A percentile compares a stretch with the other conserved stretches of the same genome.
These are phyloP conservation scores for Neophaeococcomyces aloes DNA, from an alignment of 2,329 filamentous ascomycete genomes.

Conservation along the genomic window DNA sequence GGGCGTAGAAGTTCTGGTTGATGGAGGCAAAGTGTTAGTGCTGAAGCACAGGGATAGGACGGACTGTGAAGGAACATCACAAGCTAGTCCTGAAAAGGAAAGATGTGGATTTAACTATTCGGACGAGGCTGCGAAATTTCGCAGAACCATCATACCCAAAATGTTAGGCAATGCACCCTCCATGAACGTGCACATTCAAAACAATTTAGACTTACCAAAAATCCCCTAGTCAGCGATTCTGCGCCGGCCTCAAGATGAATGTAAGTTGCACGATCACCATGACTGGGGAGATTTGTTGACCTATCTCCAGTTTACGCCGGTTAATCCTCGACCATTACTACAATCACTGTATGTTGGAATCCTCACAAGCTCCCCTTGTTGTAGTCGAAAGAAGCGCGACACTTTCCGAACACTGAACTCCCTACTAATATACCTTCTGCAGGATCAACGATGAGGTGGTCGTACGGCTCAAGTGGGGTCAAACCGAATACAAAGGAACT, in stretches of 20 bases:
- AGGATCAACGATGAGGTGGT: conserved; percentile 84
- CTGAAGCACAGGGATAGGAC: too few species aligned
- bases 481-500: conserved; percentile 91
- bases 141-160: not conserved
- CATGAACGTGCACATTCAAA: too few species aligned
- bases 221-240: not conserved
- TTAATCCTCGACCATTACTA: conserved; percentile 95
- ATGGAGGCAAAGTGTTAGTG: too few species aligned
- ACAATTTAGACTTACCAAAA: not conserved
- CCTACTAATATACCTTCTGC: conserved; percentile 11
- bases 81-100: too few species aligned
- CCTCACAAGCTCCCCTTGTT: not conserved
- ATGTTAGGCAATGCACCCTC: not conserved
- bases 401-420: conserved; percentile 3
- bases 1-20: not conserved
- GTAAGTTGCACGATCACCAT: conserved; percentile 21
- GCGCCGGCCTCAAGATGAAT: conserved; percentile 27
- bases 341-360: conserved; percentile 63
- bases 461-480: conserved; percentile 93
- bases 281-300: conserved; percentile 18
- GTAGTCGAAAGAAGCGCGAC: not conserved
- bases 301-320: conserved; percentile 60
- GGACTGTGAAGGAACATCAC: too few species aligned
- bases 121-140: not conserved
- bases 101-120: not conserved